Evolutionary conservation across 2,329 filamentous ascomycete genomes (phyloP).

Genomic region (Diaporthe helianthi): DNA sequence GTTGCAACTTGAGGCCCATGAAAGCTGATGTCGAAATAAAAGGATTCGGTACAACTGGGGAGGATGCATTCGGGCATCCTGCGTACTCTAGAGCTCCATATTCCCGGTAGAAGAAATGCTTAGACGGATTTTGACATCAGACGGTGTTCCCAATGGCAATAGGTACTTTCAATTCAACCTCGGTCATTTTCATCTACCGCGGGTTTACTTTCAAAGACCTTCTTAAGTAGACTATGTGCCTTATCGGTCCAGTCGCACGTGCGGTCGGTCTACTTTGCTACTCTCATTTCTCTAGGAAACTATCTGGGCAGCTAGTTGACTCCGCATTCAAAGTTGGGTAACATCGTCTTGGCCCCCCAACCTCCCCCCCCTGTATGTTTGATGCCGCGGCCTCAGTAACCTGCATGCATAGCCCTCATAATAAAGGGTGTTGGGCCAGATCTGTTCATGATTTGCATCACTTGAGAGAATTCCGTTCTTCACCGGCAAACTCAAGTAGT

Average conservation of each 20-base stretch:
- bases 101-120: too few relatives aligned
- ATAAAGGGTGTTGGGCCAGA: neutral
- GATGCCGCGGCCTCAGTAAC: neutral
- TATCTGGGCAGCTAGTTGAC: neutral
- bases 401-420: constrained; percentile 7
- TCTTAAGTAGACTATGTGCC: too few relatives aligned
- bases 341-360: too few relatives aligned
- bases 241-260: neutral
- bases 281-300: neutral
- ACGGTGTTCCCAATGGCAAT: neutral
- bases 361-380: constrained; percentile 1
- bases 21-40: neutral
- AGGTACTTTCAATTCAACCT: neutral
- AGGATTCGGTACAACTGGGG: neutral
- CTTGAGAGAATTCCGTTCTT: constrained; percentile 2
- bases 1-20: neutral
- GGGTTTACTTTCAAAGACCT: neutral
- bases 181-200: neutral
- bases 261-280: neutral
- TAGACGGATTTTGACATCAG: neutral
- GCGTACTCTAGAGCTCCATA: too few relatives aligned
- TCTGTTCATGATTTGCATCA: neutral
- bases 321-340: constrained; percentile 1
- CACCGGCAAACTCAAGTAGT: neutral
- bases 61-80: neutral